Evolutionary conservation across 768 basidiomycete species (phyloP), one percentile per base, ranked within the genome.

Genomic region (Naematelia aurantialba): DNA sequence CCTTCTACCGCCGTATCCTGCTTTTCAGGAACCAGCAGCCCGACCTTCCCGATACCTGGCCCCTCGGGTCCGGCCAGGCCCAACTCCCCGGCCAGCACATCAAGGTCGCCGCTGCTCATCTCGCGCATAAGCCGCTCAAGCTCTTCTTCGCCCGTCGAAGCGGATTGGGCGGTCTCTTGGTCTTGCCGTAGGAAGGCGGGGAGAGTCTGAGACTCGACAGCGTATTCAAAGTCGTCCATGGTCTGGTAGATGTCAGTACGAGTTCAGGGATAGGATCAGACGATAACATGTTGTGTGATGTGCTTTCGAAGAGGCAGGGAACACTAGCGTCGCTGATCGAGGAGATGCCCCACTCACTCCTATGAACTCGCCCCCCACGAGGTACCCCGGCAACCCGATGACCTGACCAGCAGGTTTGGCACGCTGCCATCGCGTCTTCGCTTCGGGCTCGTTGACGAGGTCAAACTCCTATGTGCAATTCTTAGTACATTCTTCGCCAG

Each of bases 191-290:
- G 62, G 59, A 74, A 69, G 12, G 54, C 13, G 45, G 55, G 63
- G 26, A 74, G 65, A 1, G 59, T 63, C 11, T 56, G 63, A 0
- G 61, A 62, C 46, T 74, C 72, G 17, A 71, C 69, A 22, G 72
- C 72, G 24, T 74, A 56, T 63, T 74, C 72, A 30, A 71, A 74
- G 21, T 74, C 72, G 22, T 74, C 72, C 69, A 74, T 74, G 3
- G 67, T 71, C 72, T 74, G 22, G 5, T 8, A 27, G 4, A 21
- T 17, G 52, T 26, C 52, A 10, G 29, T 5, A 4, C 49, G 22
- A 45, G 30, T 44, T 44, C 42, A 12, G 19, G 19, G 31, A 11
- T 52, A 24, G 47, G 29, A 2, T 45, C 17, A 44, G n/a, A n/a
- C n/a, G n/a, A n/a, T n/a, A n/a, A n/a, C n/a, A n/a, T n/a, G n/a